A percentile compares a stretch with the other conserved stretches of the same genome.
Conservation (phyloP, 2,329 filamentous ascomycete genomes). For the Diaporthe capsici region DNA sequence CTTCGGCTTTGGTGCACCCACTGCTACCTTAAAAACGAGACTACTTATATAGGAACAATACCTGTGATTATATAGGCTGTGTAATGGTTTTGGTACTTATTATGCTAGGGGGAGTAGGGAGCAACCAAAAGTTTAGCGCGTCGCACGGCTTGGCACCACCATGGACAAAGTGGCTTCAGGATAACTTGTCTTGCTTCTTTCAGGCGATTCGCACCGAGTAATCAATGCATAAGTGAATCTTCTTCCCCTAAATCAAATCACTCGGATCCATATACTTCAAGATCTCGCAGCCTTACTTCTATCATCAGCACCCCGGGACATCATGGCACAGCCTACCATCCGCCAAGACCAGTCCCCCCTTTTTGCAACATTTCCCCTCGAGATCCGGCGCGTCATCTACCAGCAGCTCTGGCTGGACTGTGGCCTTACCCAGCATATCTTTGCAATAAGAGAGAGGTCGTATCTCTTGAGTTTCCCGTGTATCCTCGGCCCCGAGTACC, state of each 20-base stretch:
- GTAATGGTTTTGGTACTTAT: no score
- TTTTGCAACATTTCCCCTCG: slow-evolving; percentile 40
- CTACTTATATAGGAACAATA: no score
- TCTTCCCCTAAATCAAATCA: neutral
- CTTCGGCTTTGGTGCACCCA: no score
- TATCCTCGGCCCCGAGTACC: slow-evolving; percentile 1
- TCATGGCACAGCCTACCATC: neutral
- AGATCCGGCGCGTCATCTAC: slow-evolving; percentile 39
- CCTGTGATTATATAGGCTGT: no score
- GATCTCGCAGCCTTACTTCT: no score
- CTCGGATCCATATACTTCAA: neutral
- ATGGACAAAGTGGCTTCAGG: neutral
- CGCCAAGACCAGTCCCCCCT: slow-evolving; percentile 39
- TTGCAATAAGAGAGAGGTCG: neutral
- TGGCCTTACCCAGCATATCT: slow-evolving; percentile 35
- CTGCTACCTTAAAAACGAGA: no score
- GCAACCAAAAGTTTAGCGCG: no score
- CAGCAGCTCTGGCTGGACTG: slow-evolving; percentile 36
- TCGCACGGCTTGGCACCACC: neutral
- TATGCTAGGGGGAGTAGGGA: no score
- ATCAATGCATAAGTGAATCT: neutral
- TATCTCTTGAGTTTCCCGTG: slow-evolving; percentile 30
- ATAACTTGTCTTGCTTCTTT: neutral
- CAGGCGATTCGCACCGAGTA: neutral
- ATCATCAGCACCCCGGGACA: neutral